Percentiles rank a stretch among this genome's conserved stretches.
phyloP scores from a whole-genome alignment of 306 rosid genomes.

The Acmispon strigosus region DNA sequence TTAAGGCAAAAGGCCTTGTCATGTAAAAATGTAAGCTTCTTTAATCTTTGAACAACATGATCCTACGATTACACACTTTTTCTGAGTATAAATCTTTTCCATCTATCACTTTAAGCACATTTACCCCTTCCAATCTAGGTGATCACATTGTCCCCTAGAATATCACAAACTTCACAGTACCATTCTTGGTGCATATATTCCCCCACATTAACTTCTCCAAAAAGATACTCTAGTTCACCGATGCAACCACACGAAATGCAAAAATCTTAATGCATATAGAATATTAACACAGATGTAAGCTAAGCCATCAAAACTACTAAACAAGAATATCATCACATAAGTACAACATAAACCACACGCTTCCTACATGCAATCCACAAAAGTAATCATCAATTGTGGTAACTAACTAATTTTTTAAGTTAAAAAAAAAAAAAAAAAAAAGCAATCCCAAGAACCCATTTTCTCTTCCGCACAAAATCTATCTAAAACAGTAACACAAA shows the following conservation, averaged over 20 bases:
- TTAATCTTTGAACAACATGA: conserved; percentile 17
- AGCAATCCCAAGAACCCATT: too few species aligned
- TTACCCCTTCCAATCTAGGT: conserved; percentile 15
- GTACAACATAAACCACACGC: neutral
- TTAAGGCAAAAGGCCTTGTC: conserved; percentile 3
- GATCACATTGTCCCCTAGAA: conserved; percentile 27
- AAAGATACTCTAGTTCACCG: conserved; percentile 30
- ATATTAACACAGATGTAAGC: neutral
- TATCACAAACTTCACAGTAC: conserved; percentile 43
- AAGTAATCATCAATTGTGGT: too few species aligned
- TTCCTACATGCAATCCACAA: too few species aligned
- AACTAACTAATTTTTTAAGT: too few species aligned
- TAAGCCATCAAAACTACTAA: neutral
- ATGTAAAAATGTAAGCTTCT: neutral
- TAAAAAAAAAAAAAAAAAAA: too few species aligned
- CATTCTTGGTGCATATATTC: conserved; percentile 57
- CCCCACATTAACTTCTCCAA: conserved; percentile 36
- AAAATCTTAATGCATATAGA: conserved; percentile 39
- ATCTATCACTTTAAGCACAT: conserved; percentile 35
- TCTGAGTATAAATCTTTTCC: conserved; percentile 30
- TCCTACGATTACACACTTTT: conserved; percentile 24
- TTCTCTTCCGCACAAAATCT: too few species aligned
- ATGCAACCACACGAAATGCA: conserved; percentile 17
- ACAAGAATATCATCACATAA: neutral
- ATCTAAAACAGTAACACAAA: too few species aligned